Evolutionary conservation across 2,329 filamentous ascomycete species (phyloP).

Genomic region (Fusarium caatingaense): DNA sequence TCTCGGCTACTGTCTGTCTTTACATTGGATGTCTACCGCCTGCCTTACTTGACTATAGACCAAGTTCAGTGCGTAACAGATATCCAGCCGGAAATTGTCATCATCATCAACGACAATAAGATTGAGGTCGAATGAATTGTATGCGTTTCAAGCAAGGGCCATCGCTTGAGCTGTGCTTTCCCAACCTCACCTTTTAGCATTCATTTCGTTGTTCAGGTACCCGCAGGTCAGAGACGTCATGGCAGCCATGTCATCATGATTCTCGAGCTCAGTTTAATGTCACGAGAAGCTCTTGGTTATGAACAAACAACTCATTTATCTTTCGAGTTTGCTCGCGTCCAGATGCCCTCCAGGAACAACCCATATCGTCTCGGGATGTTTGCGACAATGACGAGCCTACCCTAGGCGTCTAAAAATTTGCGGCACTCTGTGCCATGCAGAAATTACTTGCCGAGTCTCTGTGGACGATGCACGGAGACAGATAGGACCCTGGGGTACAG

Average conservation of each 20-base stretch:
- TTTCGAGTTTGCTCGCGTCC: conserved; percentile 8
- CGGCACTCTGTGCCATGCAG: background rate
- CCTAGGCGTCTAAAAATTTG: background rate
- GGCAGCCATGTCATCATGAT: background rate
- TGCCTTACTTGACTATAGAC: background rate
- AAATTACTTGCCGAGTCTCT: background rate
- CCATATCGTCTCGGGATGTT: conserved; percentile 4
- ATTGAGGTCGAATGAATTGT: background rate
- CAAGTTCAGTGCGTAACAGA: background rate
- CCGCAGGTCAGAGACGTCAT: conserved; percentile 20
- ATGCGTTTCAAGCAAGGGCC: conserved; percentile 1
- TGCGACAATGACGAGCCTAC: conserved; percentile 8
- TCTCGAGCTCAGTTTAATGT: background rate
- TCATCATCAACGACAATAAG: conserved; percentile 6
- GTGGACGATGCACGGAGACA: background rate
- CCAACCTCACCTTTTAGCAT: background rate
- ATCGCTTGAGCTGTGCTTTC: conserved; percentile 16
- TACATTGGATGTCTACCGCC: background rate
- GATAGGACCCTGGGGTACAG: conserved; percentile 16
- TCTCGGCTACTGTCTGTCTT: background rate
- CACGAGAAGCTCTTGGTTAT: conserved; percentile 5
- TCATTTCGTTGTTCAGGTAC: conserved; percentile 1
- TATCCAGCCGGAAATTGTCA: background rate
- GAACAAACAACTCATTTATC: conserved; percentile 3
- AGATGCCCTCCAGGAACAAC: conserved; percentile 14